These are phyloP conservation scores for Xylaria scruposa DNA, from an alignment of 495 filamentous ascomycete genomes.

Conservation along the genomic window DNA sequence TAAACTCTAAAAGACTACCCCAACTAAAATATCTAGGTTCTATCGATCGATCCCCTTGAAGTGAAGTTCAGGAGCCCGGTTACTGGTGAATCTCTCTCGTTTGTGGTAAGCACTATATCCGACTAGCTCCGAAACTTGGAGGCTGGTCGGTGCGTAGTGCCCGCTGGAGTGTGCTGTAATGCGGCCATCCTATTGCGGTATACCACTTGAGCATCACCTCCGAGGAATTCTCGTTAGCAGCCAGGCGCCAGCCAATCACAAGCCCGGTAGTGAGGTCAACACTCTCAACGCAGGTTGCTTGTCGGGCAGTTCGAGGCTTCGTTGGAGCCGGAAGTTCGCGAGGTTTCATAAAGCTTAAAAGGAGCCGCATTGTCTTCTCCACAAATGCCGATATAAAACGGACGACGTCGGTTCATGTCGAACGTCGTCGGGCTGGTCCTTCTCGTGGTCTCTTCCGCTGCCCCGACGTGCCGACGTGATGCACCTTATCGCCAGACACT, in stretches of 20 bases:
- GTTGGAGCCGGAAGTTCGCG: conserved; percentile 40
- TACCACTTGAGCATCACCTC: conserved; percentile 13
- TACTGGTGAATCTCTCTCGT: background rate
- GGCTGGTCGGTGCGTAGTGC: background rate
- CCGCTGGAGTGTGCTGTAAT: conserved; percentile 1
- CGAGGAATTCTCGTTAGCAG: conserved; percentile 33
- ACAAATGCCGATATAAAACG: conserved; percentile 35
- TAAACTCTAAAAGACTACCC: background rate
- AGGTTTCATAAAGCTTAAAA: conserved; percentile 42
- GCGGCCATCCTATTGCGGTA: conserved; percentile 10
- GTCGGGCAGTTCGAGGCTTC: conserved; percentile 37
- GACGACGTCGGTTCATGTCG: conserved; percentile 31
- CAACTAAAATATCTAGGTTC: background rate
- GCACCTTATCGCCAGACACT: background rate
- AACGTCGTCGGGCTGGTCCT: background rate
- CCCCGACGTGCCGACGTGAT: conserved; percentile 2
- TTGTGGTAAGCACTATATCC: background rate
- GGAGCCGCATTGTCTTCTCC: conserved; percentile 43
- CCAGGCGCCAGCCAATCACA: conserved; percentile 19
- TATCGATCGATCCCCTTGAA: background rate
- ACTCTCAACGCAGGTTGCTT: conserved; percentile 29
- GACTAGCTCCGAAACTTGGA: background rate
- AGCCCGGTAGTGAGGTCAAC: conserved; percentile 3
- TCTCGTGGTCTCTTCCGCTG: conserved; percentile 13
- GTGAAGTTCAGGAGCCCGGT: background rate